These are phyloP conservation scores for Vitis vinifera DNA, from an alignment of 164 flowering plant species.

Conservation along the genomic window ASM3070453v1 NC_081814.1:2419501-2420000, in stretches of 20 bases:
- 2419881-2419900: too few species aligned
- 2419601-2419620: slow-evolving; percentile 78
- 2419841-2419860: slow-evolving; percentile 44
- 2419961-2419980: too few species aligned
- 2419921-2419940: too few species aligned
- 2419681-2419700: slow-evolving; percentile 75
- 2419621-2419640: slow-evolving; percentile 87
- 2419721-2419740: slow-evolving; percentile 86
- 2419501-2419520: slow-evolving; percentile 73
- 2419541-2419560: slow-evolving; percentile 77
- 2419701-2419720: slow-evolving; percentile 79
- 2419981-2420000: too few species aligned
- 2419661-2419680: slow-evolving; percentile 81
- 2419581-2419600: slow-evolving; percentile 60
- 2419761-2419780: slow-evolving; percentile 87
- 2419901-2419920: too few species aligned
- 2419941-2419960: too few species aligned
- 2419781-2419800: slow-evolving; percentile 80
- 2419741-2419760: slow-evolving; percentile 61
- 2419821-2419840: slow-evolving; percentile 68
- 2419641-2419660: slow-evolving; percentile 67
- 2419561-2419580: slow-evolving; percentile 64
- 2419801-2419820: slow-evolving; percentile 70
- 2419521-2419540: slow-evolving; percentile 66
- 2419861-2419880: too few species aligned